Evolutionary conservation across 2,329 filamentous ascomycete species (phyloP), one percentile per base, ranked within the genome.

Genomic region (Fusarium oligoseptatum): DNA sequence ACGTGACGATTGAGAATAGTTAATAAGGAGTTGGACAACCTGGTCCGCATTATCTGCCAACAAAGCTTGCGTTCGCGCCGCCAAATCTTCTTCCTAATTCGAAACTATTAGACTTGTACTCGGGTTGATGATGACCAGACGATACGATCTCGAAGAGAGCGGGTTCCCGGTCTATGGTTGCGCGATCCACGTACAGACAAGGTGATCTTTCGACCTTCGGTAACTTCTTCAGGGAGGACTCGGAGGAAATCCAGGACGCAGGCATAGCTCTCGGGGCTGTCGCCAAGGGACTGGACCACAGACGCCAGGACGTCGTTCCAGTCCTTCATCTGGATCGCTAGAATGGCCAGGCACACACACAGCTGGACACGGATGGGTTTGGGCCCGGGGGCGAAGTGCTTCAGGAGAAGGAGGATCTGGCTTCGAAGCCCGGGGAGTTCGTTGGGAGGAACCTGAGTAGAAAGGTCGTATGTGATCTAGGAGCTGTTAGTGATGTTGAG

Each of bases 141-240:
- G 78, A 79, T 76, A 80, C 75, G 79, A 76, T 80, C 80, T 81
- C 80, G 81, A 77, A 68, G 67, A 74, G 77, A 78, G 77, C 73
- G 78, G 74, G 70, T 79, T 78, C 72, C 79, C 79, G 80, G 85
- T 83, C 85, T 86, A 83, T 85, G 82, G 82, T 80, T 85, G 78
- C 83, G 87, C 87, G 88, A 87, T 93, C 92, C 90, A 96, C 95
- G 88, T 97, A 98, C 95, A 91, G 95, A 95, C 86, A 99, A 90
- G 89, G 95, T 98, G 89, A 99, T 98, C 88, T 98, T 99, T 86
- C 97, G 95, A 86, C 97, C 97, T 89, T 99, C 96, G 78, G 94
- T 98, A 81, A 99, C 97, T 89, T 99, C 97, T 88, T 99, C 97
- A 66, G 97, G 97, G 76, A 99, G 92, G 80, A 99, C 95, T 84